These are phyloP conservation scores for Lentinula detonsa DNA, from an alignment of 768 basidiomycete species.

Conservation along the genomic window DNA sequence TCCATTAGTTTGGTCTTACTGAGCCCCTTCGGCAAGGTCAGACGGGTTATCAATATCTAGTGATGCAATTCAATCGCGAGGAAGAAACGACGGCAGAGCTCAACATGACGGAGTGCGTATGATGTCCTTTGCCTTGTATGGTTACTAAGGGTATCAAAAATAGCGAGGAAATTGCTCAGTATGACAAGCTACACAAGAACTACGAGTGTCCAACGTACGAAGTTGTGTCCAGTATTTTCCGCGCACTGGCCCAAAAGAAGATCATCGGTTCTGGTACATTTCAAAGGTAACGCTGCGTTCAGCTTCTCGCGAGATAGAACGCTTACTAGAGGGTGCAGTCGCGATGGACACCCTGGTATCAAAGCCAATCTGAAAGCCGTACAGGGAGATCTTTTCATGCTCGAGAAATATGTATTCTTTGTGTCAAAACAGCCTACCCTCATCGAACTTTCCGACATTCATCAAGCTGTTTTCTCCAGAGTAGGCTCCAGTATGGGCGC, in stretches of 20 bases:
- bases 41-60: slow-evolving; percentile 94
- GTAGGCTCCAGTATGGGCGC: slow-evolving; percentile 82
- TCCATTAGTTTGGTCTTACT: slow-evolving; percentile 72
- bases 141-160: background rate
- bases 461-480: slow-evolving; percentile 88
- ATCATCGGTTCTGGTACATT: slow-evolving; percentile 84
- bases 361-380: slow-evolving; percentile 97
- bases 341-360: slow-evolving; percentile 88
- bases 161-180: slow-evolving; percentile 72
- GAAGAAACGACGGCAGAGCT: slow-evolving; percentile 96
- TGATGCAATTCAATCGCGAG: slow-evolving; percentile 96
- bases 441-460: slow-evolving; percentile 85
- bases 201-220: slow-evolving; percentile 96
- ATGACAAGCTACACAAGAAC: slow-evolving; percentile 84
- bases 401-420: slow-evolving; percentile 97
- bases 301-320: background rate
- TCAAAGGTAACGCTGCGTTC: slow-evolving; percentile 55
- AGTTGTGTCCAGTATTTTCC: slow-evolving; percentile 91
- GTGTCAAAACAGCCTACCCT: slow-evolving; percentile 93
- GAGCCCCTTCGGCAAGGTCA: slow-evolving; percentile 97
- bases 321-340: slow-evolving; percentile 36
- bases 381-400: slow-evolving; percentile 95
- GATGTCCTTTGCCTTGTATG: slow-evolving; percentile 11
- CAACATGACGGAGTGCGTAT: slow-evolving; percentile 75
- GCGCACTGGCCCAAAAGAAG: slow-evolving; percentile 85